Percentiles rank a stretch among this genome's conserved stretches.
phyloP scores from a whole-genome alignment of 83 land plant species.

The Picea abies region DNA sequence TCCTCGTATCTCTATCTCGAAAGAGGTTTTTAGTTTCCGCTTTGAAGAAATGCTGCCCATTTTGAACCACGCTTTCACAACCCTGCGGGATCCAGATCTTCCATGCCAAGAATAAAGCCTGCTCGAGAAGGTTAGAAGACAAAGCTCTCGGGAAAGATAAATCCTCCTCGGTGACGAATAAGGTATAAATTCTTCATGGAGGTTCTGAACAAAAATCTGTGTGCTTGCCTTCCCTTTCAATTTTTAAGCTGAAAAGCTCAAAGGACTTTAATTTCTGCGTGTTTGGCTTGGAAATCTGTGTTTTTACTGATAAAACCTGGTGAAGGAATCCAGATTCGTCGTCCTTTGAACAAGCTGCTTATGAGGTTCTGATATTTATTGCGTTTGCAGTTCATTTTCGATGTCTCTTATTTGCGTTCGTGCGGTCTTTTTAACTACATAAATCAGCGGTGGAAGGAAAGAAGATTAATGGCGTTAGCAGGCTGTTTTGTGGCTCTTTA shows the following conservation, averaged over 20 bases:
- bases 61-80: constrained; percentile 1
- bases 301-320: not conserved
- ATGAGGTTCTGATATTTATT: not conserved
- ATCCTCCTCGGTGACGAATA: not conserved
- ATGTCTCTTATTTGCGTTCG: not conserved
- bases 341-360: not conserved
- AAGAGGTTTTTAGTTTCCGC: not conserved
- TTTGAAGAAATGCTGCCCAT: not conserved
- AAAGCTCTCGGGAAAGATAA: not conserved
- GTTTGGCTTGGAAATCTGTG: too few species aligned
- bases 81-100: not conserved
- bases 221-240: too few species aligned
- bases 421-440: too few species aligned
- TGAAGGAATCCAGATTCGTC: not conserved
- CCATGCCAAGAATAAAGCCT: not conserved
- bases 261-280: too few species aligned
- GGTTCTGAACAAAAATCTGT: too few species aligned
- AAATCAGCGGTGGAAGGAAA: not conserved
- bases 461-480: not conserved
- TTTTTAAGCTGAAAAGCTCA: too few species aligned
- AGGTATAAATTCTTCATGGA: not conserved
- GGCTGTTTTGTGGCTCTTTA: not conserved
- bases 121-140: not conserved
- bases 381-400: not conserved
- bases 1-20: not conserved